These are phyloP conservation scores for Psilocybe cubensis DNA, from an alignment of 768 basidiomycete genomes.

Conservation along the genomic window DNA sequence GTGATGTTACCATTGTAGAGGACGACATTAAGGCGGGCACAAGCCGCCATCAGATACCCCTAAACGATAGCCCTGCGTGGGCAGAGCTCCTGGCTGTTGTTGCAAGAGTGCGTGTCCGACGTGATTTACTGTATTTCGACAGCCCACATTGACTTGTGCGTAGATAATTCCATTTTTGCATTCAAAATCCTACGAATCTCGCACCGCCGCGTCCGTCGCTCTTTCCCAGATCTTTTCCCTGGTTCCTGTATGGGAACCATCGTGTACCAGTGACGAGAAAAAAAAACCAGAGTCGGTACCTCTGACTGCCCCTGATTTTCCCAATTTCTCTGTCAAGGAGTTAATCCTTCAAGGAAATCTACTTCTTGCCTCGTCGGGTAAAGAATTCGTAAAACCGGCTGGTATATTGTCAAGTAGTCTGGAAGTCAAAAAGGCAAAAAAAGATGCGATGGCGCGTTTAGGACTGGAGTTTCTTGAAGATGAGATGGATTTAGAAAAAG, in stretches of 20 bases:
- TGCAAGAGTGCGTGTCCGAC: constrained; percentile 64
- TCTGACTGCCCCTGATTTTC: constrained; percentile 54
- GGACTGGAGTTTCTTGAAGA: constrained; percentile 84
- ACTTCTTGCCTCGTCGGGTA: constrained; percentile 90
- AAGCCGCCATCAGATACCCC: constrained; percentile 57
- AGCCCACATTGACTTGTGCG: background rate
- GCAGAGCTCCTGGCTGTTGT: constrained; percentile 89
- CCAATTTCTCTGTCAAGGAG: constrained; percentile 76
- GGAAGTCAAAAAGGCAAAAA: constrained; percentile 86
- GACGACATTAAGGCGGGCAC: constrained; percentile 67
- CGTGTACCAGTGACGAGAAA: constrained; percentile 32
- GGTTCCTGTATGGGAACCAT: constrained; percentile 81
- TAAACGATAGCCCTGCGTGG: constrained; percentile 81
- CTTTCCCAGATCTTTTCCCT: constrained; percentile 86
- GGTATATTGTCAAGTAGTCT: constrained; percentile 73
- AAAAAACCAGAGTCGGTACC: constrained; percentile 24
- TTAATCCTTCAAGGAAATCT: constrained; percentile 77
- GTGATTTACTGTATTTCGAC: background rate
- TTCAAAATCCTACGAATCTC: constrained; percentile 91
- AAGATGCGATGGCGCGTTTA: constrained; percentile 86
- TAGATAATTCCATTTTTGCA: constrained; percentile 91
- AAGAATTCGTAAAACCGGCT: constrained; percentile 81
- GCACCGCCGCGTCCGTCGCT: constrained; percentile 86
- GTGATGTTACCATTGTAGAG: constrained; percentile 75
- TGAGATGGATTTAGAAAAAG: constrained; percentile 86